Base-by-base conservation (phyloP, 371 early-diverging fungal species). In the Rozella allomycis region DNA sequence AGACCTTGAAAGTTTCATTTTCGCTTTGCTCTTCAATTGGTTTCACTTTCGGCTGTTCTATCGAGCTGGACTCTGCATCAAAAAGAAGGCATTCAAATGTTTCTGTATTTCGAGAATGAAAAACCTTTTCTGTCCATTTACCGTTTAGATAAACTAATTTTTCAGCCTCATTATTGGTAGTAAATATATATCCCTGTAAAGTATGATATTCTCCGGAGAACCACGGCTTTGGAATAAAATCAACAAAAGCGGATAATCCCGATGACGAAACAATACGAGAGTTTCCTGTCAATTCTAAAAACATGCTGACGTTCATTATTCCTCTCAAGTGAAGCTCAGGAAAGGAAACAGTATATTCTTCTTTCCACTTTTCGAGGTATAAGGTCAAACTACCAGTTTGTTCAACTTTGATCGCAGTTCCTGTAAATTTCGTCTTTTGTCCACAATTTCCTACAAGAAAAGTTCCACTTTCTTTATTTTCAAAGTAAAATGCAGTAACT, bases 321-420 rank as follows among this genome's bases (percentile, higher is more conserved):
- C 79, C 78, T 43, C 75, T 68, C 35, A 81, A 64, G 36, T 67
- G 63, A 22, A 81, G 55, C 23, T 72, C 63, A 2, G 81, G 81
- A 4, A 78, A 52, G 5, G 78, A 68, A 39, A 79, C 58, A 28
- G 72, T 47, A 41, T 73, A 80, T 11, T 62, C 53, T 33, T 80
- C 80, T 29, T 59, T 50, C 34, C 53, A 40, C 25, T 57, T 37
- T 27, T 55, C 47, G 37, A 73, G 33, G 25, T 64, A 64, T 66
- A 27, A 70, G 73, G 4, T 8, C 5, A 22, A 26, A 17, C 16
- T 23, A 25, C 39, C 39, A 6, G 20, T 34, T 9, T 78, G 79
- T 31, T 65, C 70, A 3, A 79, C 74, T 33, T 76, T 59, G 55
- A 80, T 74, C 25, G 60, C 61, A 16, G 72, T 66, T 9, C 69